These are phyloP conservation scores for Colletotrichum truncatum DNA, from an alignment of 2,329 filamentous ascomycete genomes.

Conservation along the genomic window DNA sequence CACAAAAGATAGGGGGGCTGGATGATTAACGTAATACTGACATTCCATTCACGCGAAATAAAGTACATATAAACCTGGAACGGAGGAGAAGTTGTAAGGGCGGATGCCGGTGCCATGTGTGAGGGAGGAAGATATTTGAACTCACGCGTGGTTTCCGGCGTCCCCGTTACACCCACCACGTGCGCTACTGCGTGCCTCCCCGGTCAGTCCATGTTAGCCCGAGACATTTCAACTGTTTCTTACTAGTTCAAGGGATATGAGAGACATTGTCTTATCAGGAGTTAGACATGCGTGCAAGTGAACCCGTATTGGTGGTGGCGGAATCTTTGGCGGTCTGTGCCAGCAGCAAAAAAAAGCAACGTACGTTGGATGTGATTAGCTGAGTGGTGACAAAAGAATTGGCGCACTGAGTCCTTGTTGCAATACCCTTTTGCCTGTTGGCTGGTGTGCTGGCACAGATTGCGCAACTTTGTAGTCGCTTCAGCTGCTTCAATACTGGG, in stretches of 20 bases:
- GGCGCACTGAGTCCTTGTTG: not conserved
- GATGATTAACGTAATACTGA: not conserved
- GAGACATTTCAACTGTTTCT: not conserved
- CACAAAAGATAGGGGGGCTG: not conserved
- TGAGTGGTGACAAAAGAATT: not conserved
- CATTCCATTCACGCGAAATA: no score
- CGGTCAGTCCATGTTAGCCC: not conserved
- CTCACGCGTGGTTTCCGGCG: not conserved
- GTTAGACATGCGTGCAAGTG: not conserved
- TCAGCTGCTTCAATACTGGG: no score
- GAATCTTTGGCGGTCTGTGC: not conserved
- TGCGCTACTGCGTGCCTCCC: slow-evolving; percentile 5
- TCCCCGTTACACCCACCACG: slow-evolving; percentile 2
- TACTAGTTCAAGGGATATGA: not conserved
- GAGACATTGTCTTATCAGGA: slow-evolving; percentile 1
- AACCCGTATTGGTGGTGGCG: not conserved
- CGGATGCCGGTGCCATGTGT: not conserved
- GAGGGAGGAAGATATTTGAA: slow-evolving; percentile 1
- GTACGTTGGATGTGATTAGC: not conserved
- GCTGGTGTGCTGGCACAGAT: no score
- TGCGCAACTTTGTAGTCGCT: no score
- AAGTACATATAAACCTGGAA: no score
- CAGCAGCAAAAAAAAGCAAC: not conserved
- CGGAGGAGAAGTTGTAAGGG: not conserved
- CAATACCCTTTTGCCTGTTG: not conserved